These are phyloP conservation scores for sunflower (Helianthus annuus) DNA, from an alignment of 129 eudicot genomes.

Conservation along the genomic window DNA sequence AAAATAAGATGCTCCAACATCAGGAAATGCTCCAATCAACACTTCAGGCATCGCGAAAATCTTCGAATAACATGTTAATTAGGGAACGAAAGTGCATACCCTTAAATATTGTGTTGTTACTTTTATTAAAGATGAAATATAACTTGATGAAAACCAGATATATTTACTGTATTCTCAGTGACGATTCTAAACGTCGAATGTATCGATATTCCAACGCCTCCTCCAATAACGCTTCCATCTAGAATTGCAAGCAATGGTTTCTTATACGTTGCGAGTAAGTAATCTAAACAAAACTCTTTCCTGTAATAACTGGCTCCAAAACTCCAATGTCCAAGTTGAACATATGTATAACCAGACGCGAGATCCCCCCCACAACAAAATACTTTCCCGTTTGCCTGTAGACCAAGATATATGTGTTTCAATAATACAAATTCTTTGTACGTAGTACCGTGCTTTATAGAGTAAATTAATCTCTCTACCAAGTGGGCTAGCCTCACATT, in stretches of 20 bases:
- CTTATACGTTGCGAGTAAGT: constrained; percentile 44
- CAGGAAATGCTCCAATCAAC: constrained; percentile 45
- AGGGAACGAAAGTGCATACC: no score
- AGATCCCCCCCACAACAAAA: constrained; percentile 61
- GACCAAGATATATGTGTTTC: background rate
- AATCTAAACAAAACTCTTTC: constrained; percentile 42
- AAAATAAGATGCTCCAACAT: constrained; percentile 53
- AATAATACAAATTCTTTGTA: no score
- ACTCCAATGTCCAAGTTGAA: constrained; percentile 45
- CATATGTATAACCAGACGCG: constrained; percentile 15
- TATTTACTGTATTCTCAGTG: no score
- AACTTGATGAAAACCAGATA: no score
- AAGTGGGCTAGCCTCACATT: no score
- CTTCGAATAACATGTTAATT: constrained; percentile 15
- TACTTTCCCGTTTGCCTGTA: constrained; percentile 47
- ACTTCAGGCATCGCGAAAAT: constrained; percentile 59
- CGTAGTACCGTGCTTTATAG: no score
- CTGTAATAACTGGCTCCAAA: constrained; percentile 39
- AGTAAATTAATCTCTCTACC: no score
- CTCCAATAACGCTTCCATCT: constrained; percentile 60
- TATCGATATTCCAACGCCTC: constrained; percentile 57
- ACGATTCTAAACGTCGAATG: constrained; percentile 34
- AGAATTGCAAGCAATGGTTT: constrained; percentile 48
- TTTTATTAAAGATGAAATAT: no score
- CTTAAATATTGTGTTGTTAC: no score